These are phyloP conservation scores for Penicillium sp. DNA, from an alignment of 2,329 filamentous ascomycete genomes.

Conservation along the genomic window DNA sequence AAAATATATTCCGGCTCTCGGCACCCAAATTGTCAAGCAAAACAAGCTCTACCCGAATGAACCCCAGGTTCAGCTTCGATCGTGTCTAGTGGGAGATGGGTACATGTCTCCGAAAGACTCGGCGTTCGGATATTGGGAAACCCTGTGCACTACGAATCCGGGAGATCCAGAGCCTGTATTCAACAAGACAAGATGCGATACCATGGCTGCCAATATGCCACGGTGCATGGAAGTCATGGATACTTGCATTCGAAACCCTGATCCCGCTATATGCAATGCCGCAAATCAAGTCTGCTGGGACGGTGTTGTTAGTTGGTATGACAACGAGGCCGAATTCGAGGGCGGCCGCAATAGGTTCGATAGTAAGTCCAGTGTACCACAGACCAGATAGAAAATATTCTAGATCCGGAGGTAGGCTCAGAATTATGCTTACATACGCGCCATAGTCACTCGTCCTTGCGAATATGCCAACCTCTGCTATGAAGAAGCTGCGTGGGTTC, in stretches of 20 bases:
- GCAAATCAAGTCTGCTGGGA: constrained; percentile 17
- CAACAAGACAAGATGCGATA: constrained; percentile 48
- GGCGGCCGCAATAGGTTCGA: constrained; percentile 27
- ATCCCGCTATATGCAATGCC: constrained; percentile 20
- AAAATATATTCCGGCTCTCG: constrained; percentile 50
- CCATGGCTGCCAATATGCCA: constrained; percentile 47
- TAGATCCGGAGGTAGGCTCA: background rate
- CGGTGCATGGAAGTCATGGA: constrained; percentile 46
- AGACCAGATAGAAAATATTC: too few species aligned
- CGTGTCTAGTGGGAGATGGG: constrained; percentile 50
- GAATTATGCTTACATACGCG: background rate
- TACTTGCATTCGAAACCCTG: constrained; percentile 29
- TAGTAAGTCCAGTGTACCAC: constrained; percentile 14
- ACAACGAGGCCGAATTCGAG: constrained; percentile 15
- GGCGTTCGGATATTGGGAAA: constrained; percentile 48
- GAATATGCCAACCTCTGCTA: constrained; percentile 24
- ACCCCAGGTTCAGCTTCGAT: constrained; percentile 45
- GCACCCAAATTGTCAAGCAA: constrained; percentile 46
- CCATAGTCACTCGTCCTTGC: constrained; percentile 22
- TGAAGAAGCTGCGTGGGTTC: constrained; percentile 5
- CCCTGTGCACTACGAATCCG: constrained; percentile 48
- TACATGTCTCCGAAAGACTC: constrained; percentile 45
- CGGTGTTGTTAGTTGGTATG: constrained; percentile 15
- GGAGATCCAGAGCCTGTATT: constrained; percentile 45
- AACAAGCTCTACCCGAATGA: constrained; percentile 44